Percentiles rank a stretch among this genome's conserved stretches.
phyloP scores from a whole-genome alignment of 306 rosid species.

The Quercus bicolor region DNA sequence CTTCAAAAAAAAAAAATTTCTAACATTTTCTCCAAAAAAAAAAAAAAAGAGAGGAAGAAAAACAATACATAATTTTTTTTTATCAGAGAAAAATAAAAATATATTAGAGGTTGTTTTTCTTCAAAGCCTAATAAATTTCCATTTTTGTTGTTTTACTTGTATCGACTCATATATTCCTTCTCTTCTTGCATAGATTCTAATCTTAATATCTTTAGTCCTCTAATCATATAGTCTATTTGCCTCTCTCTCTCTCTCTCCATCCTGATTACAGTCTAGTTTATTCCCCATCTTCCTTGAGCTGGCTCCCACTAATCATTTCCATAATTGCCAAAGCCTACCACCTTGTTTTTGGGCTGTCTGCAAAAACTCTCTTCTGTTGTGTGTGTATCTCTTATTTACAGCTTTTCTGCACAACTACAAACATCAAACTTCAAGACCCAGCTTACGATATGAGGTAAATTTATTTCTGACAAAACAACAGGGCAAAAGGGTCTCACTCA shows the following conservation, averaged over 20 bases:
- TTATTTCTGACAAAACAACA: slow-evolving; percentile 2
- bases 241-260: not conserved
- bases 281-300: not conserved
- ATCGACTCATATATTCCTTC: not conserved
- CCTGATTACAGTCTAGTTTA: not conserved
- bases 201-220: not conserved
- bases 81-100: too few species aligned
- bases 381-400: not conserved
- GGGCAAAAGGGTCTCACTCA: slow-evolving; percentile 22
- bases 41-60: too few species aligned
- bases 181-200: not conserved
- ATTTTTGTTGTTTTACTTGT: not conserved
- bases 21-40: too few species aligned
- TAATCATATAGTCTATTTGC: not conserved
- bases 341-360: slow-evolving; percentile 16
- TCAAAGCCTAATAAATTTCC: not conserved
- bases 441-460: slow-evolving; percentile 32
- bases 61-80: too few species aligned
- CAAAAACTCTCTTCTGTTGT: not conserved
- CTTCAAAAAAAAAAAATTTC: too few species aligned
- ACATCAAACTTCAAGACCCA: not conserved
- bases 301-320: not conserved
- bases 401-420: slow-evolving; percentile 15
- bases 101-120: not conserved
- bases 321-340: not conserved